A percentile compares a stretch with the other conserved stretches of the same genome.
phyloP scores from a whole-genome alignment of 2,329 filamentous ascomycete genomes.

The Aspergillus puulaauensis region DNA sequence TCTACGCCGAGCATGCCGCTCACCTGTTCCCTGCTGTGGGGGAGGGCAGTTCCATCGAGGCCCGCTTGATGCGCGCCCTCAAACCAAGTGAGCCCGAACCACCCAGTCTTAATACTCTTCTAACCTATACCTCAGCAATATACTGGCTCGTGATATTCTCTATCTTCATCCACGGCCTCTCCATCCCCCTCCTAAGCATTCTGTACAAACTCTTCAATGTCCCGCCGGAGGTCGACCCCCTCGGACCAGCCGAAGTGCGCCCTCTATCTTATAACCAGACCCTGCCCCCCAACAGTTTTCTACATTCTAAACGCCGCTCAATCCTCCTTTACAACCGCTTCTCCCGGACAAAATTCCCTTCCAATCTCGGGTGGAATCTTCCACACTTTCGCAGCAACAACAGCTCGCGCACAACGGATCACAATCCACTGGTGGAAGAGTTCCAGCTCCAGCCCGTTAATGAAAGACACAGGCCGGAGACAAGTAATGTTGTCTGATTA shows the following conservation, averaged over 20 bases:
- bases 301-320: slow-evolving; percentile 26
- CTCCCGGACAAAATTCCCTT: slow-evolving; percentile 13
- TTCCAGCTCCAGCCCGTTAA: no score
- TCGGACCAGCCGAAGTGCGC: slow-evolving; percentile 30
- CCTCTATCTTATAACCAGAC: slow-evolving; percentile 33
- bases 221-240: slow-evolving; percentile 27
- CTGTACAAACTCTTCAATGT: slow-evolving; percentile 32
- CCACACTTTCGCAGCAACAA: neutral
- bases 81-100: slow-evolving; percentile 29
- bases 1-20: slow-evolving; percentile 46
- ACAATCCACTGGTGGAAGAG: no score
- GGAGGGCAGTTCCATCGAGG: slow-evolving; percentile 40
- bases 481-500: no score
- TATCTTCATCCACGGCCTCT: slow-evolving; percentile 39
- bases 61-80: slow-evolving; percentile 40
- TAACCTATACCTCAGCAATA: slow-evolving; percentile 30
- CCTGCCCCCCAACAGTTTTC: slow-evolving; percentile 33
- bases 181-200: slow-evolving; percentile 34
- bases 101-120: neutral
- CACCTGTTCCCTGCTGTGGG: slow-evolving; percentile 44
- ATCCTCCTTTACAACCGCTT: slow-evolving; percentile 37
- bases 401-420: no score
- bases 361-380: neutral
- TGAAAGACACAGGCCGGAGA: no score
- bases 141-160: slow-evolving; percentile 47